Base-by-base conservation (phyloP, 129 eudicot genomes). In the Deinandra increscens region DNA sequence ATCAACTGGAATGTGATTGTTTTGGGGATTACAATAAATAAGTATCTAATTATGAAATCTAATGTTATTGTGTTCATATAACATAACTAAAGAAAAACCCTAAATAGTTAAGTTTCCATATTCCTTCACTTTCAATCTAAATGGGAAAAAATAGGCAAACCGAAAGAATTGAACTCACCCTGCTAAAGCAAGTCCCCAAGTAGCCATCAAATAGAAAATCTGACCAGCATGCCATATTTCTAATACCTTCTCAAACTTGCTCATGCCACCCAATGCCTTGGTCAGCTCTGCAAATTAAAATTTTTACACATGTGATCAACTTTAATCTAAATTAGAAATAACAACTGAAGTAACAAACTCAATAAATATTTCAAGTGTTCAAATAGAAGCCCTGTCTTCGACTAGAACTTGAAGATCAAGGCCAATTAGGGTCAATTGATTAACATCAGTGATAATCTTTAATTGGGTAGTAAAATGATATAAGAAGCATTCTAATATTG, bases 121-220 rank as follows among this genome's bases (percentile, higher is more conserved):
- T 31, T 42, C 31, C 63, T 37, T 50, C 65, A 42, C 6, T 74
- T 54, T n/a, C 17, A 53, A 64, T 38, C 56, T 5, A 66, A 74
- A 39, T 11, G 18, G n/a, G n/a, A 13, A 37, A 29, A 29, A 42
- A 22, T 15, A 22, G 64, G 11, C n/a, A 43, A 46, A 64, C n/a
- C n/a, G 20, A 43, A 9, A 55, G 60, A 33, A 49, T n/a, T 36
- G 43, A 68, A 60, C 85, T 84, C 44, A 89, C 96, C 98, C 96
- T 64, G 91, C 80, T 8, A 89, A 73, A 71, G 96, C 91, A 83
- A 92, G 96, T 26, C 98, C 98, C 98, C 98, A 92, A 34, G 89
- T 88, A 14, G 95, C 88, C 55, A 92, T 83, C 59, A 87, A 75
- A 78, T 87, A 92, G 65, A 92, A 92, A 80, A 86, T 63, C 75